phyloP scores from a whole-genome alignment of 768 basidiomycete genomes.

The Kwoniella heveanensis region DNA sequence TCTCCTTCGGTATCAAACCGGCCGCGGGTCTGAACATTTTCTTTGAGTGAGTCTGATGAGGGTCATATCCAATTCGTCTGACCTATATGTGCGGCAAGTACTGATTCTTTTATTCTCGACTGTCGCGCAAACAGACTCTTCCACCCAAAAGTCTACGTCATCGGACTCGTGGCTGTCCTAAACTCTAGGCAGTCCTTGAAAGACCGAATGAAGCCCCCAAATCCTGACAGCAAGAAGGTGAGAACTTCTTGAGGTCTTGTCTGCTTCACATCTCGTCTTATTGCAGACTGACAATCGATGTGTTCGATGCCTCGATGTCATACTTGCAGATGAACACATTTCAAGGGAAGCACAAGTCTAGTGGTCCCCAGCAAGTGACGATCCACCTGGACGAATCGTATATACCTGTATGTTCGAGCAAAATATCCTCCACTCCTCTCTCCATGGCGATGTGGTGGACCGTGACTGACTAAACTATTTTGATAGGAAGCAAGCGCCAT shows the following conservation, averaged over 20 bases:
- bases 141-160: slow-evolving; percentile 25
- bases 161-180: slow-evolving; percentile 16
- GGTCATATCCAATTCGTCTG: too few relatives aligned
- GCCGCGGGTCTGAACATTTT: slow-evolving; percentile 9
- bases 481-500: background rate
- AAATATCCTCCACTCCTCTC: too few relatives aligned
- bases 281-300: too few relatives aligned
- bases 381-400: background rate
- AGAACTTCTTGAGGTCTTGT: too few relatives aligned
- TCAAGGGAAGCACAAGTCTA: background rate
- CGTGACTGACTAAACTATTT: too few relatives aligned
- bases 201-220: background rate
- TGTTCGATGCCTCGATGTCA: too few relatives aligned
- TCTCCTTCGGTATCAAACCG: slow-evolving; percentile 17
- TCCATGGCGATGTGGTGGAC: too few relatives aligned
- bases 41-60: slow-evolving; percentile 23
- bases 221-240: background rate
- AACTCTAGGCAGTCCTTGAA: slow-evolving; percentile 12
- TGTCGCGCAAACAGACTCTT: too few relatives aligned
- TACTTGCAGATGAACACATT: background rate
- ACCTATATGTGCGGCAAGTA: too few relatives aligned
- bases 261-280: too few relatives aligned
- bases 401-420: background rate
- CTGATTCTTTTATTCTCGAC: background rate
- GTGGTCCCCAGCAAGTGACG: background rate